Conservation (phyloP, 805 yeast species). For the Lachancea dasiensis region DNA sequence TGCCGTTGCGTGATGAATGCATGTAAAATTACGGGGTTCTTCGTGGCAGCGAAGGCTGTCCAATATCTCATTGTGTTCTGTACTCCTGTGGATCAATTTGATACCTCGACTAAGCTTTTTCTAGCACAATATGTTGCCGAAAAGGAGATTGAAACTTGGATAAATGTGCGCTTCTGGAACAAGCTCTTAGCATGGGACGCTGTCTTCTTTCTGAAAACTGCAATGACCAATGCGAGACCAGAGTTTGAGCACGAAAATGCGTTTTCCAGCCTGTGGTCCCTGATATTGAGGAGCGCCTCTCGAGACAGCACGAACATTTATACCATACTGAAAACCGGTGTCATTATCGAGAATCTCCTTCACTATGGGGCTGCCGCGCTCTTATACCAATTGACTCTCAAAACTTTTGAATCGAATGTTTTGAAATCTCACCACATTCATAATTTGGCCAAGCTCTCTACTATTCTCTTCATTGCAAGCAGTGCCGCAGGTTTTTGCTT, state of each 20-base stretch:
- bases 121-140: conserved; percentile 11
- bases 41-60: conserved; percentile 13
- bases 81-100: conserved; percentile 25
- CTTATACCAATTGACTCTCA: conserved; percentile 44
- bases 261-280: conserved; percentile 74
- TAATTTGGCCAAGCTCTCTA: conserved; percentile 32
- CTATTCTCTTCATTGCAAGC: conserved; percentile 50
- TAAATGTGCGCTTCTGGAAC: conserved; percentile 35
- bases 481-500: conserved; percentile 79
- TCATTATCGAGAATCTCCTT: conserved; percentile 44
- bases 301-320: conserved; percentile 34
- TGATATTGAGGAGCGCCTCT: conserved; percentile 33
- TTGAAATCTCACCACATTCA: conserved; percentile 14
- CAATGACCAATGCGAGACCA: conserved; percentile 40
- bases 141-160: conserved; percentile 9
- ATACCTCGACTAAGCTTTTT: conserved; percentile 28
- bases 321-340: conserved; percentile 40
- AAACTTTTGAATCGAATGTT: conserved; percentile 23
- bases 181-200: conserved; percentile 78
- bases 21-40: not conserved
- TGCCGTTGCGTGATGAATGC: not conserved
- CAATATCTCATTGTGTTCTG: conserved; percentile 24
- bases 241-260: conserved; percentile 89
- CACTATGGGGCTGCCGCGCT: conserved; percentile 47
- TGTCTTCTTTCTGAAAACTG: conserved; percentile 57